Evolutionary conservation across 371 early-diverging fungal species (phyloP).

Genomic region (Mortierella sp.): DNA sequence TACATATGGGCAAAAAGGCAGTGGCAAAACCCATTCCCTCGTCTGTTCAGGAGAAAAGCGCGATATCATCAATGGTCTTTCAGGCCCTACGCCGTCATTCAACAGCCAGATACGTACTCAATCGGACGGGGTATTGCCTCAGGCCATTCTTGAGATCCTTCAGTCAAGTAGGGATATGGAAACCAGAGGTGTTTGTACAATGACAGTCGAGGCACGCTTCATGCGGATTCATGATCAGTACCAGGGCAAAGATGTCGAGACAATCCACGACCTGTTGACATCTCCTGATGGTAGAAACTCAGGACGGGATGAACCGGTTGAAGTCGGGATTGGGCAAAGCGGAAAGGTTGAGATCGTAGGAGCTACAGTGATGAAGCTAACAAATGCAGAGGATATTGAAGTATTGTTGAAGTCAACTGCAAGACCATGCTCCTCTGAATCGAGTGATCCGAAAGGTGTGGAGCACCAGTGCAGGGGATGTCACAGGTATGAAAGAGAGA

Average conservation of each 20-base stretch:
- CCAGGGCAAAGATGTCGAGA: slow-evolving; percentile 96
- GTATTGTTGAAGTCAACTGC: slow-evolving; percentile 74
- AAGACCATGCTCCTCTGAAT: slow-evolving; percentile 80
- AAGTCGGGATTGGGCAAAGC: slow-evolving; percentile 77
- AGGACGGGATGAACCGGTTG: slow-evolving; percentile 67
- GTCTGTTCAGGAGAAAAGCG: slow-evolving; percentile 60
- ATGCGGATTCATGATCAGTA: slow-evolving; percentile 65
- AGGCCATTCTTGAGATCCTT: slow-evolving; percentile 86
- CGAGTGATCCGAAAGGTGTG: not conserved
- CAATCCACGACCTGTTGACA: slow-evolving; percentile 84
- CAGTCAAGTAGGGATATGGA: slow-evolving; percentile 70
- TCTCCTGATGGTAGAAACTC: slow-evolving; percentile 34
- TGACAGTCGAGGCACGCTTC: slow-evolving; percentile 55
- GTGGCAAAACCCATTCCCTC: slow-evolving; percentile 93
- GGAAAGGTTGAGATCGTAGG: slow-evolving; percentile 81
- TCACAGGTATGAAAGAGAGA: too few relatives aligned
- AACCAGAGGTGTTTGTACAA: slow-evolving; percentile 84
- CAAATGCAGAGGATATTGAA: slow-evolving; percentile 72
- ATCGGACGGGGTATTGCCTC: slow-evolving; percentile 87
- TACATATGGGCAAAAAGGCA: slow-evolving; percentile 99
- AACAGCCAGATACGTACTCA: slow-evolving; percentile 47
- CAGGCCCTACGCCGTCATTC: too few relatives aligned
- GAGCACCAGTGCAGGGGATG: too few relatives aligned
- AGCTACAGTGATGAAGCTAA: slow-evolving; percentile 65
- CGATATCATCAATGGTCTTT: slow-evolving; percentile 53